phyloP scores from a whole-genome alignment of 169 alveolate genomes.

The Amoebophrya sp. region DNA sequence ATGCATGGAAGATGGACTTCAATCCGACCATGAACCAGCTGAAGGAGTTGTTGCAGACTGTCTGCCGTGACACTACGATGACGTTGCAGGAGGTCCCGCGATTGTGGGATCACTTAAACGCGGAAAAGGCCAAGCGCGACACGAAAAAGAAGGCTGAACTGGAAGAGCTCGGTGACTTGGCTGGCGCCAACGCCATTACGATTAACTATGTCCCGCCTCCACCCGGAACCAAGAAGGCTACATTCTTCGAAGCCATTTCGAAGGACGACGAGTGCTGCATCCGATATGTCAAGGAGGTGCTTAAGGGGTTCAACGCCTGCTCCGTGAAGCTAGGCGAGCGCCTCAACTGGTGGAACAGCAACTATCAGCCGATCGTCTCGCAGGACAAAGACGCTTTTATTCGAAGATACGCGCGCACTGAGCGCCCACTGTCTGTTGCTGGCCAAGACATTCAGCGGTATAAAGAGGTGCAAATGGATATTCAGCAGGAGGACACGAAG shows the following conservation, averaged over 20 bases:
- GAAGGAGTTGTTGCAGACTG: constrained; percentile 46
- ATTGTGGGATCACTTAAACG: constrained; percentile 48
- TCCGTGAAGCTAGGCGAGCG: constrained; percentile 52
- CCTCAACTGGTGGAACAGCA: constrained; percentile 56
- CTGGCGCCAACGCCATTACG: constrained; percentile 41
- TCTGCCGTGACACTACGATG: constrained; percentile 54
- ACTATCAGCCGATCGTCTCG: constrained; percentile 55
- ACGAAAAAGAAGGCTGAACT: constrained; percentile 44
- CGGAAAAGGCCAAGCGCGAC: constrained; percentile 43
- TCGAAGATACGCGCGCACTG: constrained; percentile 50
- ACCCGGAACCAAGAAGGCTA: constrained; percentile 13
- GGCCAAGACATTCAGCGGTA: constrained; percentile 55
- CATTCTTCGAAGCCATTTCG: constrained; percentile 35
- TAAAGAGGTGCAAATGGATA: constrained; percentile 55
- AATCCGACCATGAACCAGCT: constrained; percentile 54
- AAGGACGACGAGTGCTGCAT: constrained; percentile 49
- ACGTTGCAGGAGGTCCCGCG: constrained; percentile 53
- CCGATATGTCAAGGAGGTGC: constrained; percentile 49
- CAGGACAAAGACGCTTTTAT: constrained; percentile 51
- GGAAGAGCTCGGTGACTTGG: constrained; percentile 42
- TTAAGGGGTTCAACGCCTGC: constrained; percentile 48
- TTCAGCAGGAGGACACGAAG: constrained; percentile 55
- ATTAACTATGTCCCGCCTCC: constrained; percentile 36
- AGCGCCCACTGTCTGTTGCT: constrained; percentile 52
- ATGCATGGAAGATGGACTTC: constrained; percentile 52